Conservation (phyloP, 1,284 basidiomycete species). For the Hymenochaete sp. region DNA sequence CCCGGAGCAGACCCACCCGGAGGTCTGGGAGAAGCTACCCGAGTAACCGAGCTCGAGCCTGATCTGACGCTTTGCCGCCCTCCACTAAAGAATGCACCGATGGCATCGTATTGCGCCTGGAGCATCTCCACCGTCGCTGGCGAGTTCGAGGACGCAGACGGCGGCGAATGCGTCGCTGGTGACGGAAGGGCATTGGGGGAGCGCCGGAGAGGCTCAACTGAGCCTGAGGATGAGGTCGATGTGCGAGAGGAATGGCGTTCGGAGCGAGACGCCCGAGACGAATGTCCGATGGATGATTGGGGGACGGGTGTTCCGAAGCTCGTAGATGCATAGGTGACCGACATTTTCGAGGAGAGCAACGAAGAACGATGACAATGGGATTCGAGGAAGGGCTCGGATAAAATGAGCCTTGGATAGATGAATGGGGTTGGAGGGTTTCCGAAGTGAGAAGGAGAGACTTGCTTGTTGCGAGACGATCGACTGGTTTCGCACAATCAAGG, state of each 20-base stretch:
- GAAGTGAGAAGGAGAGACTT: too few species aligned
- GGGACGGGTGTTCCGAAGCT: slow-evolving; percentile 7
- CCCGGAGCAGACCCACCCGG: neutral
- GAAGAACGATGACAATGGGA: too few species aligned
- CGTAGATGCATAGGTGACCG: slow-evolving; percentile 15
- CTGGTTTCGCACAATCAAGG: too few species aligned
- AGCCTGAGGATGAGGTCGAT: slow-evolving; percentile 2
- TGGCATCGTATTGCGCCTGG: slow-evolving; percentile 13
- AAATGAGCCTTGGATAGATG: too few species aligned
- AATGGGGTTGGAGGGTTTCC: too few species aligned
- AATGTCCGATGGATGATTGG: neutral
- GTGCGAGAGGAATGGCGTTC: slow-evolving; percentile 6
- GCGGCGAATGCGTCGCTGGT: neutral
- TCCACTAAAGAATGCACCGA: slow-evolving; percentile 15
- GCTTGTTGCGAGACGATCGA: too few species aligned
- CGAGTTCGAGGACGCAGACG: neutral
- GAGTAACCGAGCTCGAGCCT: slow-evolving; percentile 2
- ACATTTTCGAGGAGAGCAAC: too few species aligned
- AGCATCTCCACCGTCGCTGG: neutral
- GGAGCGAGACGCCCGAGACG: neutral
- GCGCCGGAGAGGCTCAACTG: neutral
- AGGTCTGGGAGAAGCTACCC: neutral
- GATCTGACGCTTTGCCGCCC: neutral
- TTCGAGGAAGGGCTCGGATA: too few species aligned
- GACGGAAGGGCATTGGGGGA: neutral